Base-by-base conservation (phyloP, 179 eudicot genomes). In the Beta lomatogona region DNA sequence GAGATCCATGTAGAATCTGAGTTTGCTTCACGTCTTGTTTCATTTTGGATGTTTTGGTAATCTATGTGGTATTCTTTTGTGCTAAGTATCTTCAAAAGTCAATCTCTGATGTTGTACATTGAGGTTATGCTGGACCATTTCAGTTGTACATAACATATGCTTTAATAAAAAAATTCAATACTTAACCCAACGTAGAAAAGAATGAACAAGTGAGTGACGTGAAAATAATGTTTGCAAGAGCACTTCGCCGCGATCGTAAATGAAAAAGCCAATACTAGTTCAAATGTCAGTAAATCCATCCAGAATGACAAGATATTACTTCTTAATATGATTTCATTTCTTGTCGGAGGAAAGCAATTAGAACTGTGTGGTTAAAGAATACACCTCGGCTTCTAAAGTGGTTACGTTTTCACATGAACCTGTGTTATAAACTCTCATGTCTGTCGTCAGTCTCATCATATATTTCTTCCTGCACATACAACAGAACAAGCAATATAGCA, bases 401-500 rank as follows among this genome's bases (percentile, higher is more conserved):
- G 76, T 16, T 72, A 57, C 65, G 31, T 16, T 45, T 68, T 19
- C 68, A 9, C 25, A 31, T 21, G 72, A 69, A 66, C 57, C 52
- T 21, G 71, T 66, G 25, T 63, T 73, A 79, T 48, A 73, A 71
- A 67, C 64, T 76, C 65, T 85, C 85, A 13, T 50, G 61, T 28
- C 61, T 80, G 54, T 79, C 83, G 15, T 85, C 89, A 50, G 86
- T 88, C 83, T 89, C 90, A 71, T 90, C 89, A 73, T 79, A 88
- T 76, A 90, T 89, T 69, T 86, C 90, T 83, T 89, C 91, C 90
- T 90, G 82, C 82, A 85, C 10, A 59, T 10, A 31, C 48, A 50
- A 74, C 36, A 41, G 36, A 72, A 54, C 57, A 55, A 57, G 31
- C 11, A 71, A 59, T 4, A 9, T 65, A 54, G 58, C 65, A 65